Evolutionary conservation across 176 grass and related monocot species (phyloP), one percentile per base, ranked within the genome.

Genomic region (Musa itinerans): DNA sequence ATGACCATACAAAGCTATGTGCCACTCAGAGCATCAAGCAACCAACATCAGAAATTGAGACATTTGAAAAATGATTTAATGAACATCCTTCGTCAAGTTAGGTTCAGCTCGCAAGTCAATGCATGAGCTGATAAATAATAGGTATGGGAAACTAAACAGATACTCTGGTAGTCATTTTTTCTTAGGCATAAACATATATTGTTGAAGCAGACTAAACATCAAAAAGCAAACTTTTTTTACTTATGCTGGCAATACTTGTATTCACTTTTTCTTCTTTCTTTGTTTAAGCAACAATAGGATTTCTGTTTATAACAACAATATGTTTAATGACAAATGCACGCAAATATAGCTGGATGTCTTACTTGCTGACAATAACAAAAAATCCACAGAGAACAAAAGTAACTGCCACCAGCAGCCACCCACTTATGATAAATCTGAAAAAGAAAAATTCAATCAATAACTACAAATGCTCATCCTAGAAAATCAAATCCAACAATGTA

Each of bases 381-480:
- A 93, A 49, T 63, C 95, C 95, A 15, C 81, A 79, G 77, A 98
- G 86, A 75, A 98, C 71, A 51, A 98, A 98, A 56, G 89, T 88
- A 75, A 78, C 79, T 0, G 84, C 65, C 82, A 93, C 95, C 63
- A 91, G 68, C 66, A 78, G 83, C 82, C 90, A 93, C 52, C 86
- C 89, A 78, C 87, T 78, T 51, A 86, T 82, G 68, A 90, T 78
- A 82, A 93, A 91, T 87, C 94, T 98, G 88, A 70, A 72, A 78
- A 9, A 71, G 8, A 25, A 73, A 15, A 13, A 62, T 21, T 20
- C 3, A 54, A 54, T 25, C 57, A 68, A 19, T 68, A 48, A 19
- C 17, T 5, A 48, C 4, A 48, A 68, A 68, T 68, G 26, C 8
- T 43, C 34, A 43, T 68, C 3, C 24, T 68, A 68, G 13, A 71